Conservation (phyloP, 176 grass and related monocot genomes). For the Triticum aestivum region IWGSC_CS_RefSeq_v2.1 NC_057794.1:208909985-208910484, state of each 20-base stretch:
- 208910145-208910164: no score
- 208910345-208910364: conserved; percentile 1
- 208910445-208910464: not conserved
- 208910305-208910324: not conserved
- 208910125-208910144: no score
- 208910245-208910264: not conserved
- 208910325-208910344: not conserved
- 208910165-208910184: not conserved
- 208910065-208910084: no score
- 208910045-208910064: no score
- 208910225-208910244: not conserved
- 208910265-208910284: not conserved
- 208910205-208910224: not conserved
- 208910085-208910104: no score
- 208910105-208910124: no score
- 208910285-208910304: conserved; percentile 5
- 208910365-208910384: conserved; percentile 3
- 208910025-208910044: no score
- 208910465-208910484: not conserved
- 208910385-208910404: not conserved
- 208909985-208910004: no score
- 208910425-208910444: not conserved
- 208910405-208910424: not conserved
- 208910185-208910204: conserved; percentile 22
- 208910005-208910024: no score